Base-by-base conservation (phyloP, 768 basidiomycete genomes). In the Pleurotus tuoliensis region DNA sequence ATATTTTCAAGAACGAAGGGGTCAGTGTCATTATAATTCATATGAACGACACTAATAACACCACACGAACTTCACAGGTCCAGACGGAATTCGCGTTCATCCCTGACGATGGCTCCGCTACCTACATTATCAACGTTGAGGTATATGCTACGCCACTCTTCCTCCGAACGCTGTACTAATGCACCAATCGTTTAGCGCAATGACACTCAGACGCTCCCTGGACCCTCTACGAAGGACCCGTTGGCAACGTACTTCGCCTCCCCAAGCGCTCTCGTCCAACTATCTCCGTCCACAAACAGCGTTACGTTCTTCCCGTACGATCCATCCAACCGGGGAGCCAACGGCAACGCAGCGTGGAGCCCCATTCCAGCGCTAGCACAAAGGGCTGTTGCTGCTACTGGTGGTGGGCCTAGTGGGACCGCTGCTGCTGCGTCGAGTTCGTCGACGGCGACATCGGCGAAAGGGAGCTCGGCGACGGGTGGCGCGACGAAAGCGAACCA, bases 21-120 rank as follows among this genome's bases (percentile, higher is more conserved):
- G 84, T 82, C 64, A 56, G 80, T 62, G 40, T 44, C 30, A 5
- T 37, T 34, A 6, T 49, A 6, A 25, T 39, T 48, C 4, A 11
- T 22, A 4, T 34, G 30, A 34, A 3, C 3, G 9, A 4, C 30
- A 11, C 11, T 8, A 34, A 30, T 30, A 30, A 30, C 8, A 11
- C 30, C 2, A 40, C 30, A 24, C 12, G 7, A 34, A n/a, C 22
- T 57, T 38, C 24, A 18, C 47, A 86, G 78, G 83, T 86, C 12
- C 88, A 90, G 62, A 75, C 84, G 56, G 83, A 88, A 67, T 86
- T 92, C 64, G 88, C 83, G 9, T 91, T 84, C 73, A 74, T 90
- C 58, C 90, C 91, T 16, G 78, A 86, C 66, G 87, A 92, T 66
- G 82, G 82, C 59, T 84, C 81, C 4, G 75, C 76, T 20, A 85